phyloP scores from a whole-genome alignment of 2,329 filamentous ascomycete species.

The Apiospora sp. region DNA sequence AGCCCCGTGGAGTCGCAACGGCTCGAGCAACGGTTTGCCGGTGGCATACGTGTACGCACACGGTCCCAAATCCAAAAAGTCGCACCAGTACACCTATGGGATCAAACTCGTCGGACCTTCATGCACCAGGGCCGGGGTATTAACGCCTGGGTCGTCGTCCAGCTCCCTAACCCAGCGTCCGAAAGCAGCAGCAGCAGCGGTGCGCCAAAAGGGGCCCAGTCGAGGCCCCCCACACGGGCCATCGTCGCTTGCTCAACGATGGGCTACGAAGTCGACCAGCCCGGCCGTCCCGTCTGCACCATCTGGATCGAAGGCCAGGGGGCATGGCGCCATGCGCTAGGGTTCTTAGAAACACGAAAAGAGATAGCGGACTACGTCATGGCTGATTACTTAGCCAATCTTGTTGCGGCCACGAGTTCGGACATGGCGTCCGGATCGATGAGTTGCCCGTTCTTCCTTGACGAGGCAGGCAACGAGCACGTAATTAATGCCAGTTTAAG shows the following conservation, averaged over 20 bases:
- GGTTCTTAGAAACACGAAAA: conserved; percentile 5
- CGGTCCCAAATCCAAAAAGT: neutral
- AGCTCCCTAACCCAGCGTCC: neutral
- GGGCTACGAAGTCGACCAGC: neutral
- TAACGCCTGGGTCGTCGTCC: neutral
- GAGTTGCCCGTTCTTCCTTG: neutral
- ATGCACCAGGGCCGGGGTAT: conserved; percentile 12
- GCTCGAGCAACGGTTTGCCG: neutral
- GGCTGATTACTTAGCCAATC: neutral
- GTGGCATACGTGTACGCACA: neutral
- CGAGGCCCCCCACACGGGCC: neutral
- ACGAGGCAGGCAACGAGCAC: neutral
- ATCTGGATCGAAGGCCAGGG: conserved; percentile 15
- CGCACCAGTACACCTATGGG: conserved; percentile 12
- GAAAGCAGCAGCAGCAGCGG: neutral
- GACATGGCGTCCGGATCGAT: neutral
- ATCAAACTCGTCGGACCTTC: neutral
- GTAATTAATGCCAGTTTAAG: neutral
- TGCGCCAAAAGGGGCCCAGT: neutral
- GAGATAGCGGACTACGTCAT: conserved; percentile 18
- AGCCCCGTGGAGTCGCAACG: neutral
- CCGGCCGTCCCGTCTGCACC: neutral
- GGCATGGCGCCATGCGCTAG: neutral
- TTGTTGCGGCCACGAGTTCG: neutral
- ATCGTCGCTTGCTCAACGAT: conserved; percentile 22